These are phyloP conservation scores for Suillus brevipes DNA, from an alignment of 768 basidiomycete species.

Conservation along the genomic window DNA sequence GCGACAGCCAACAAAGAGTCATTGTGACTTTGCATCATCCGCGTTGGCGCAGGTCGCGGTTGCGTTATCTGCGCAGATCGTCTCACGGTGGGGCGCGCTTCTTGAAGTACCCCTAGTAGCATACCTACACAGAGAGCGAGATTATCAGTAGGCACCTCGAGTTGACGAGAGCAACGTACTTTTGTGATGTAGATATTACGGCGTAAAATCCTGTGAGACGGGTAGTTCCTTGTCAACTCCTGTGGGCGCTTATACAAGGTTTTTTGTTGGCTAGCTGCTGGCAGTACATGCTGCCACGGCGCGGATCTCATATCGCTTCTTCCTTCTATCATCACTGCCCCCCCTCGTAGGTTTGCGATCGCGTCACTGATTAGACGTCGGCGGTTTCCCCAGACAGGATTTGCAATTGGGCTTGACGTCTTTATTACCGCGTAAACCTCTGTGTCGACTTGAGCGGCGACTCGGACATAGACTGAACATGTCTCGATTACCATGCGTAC, in stretches of 20 bases:
- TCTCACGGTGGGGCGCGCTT: background rate
- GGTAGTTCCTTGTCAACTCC: background rate
- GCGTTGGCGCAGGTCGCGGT: background rate
- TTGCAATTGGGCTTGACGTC: background rate
- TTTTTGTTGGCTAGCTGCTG: background rate
- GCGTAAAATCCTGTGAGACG: too few species aligned
- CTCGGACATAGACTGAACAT: background rate
- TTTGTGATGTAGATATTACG: background rate
- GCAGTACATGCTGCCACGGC: background rate
- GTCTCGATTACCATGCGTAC: background rate
- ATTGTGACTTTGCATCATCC: conserved; percentile 21
- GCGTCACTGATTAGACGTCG: background rate
- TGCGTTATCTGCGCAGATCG: background rate
- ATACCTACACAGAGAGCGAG: background rate
- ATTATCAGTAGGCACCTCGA: background rate
- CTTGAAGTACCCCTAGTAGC: background rate
- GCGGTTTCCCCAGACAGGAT: background rate
- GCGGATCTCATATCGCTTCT: background rate
- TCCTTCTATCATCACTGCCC: background rate
- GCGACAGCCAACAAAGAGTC: conserved; percentile 31
- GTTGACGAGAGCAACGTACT: background rate
- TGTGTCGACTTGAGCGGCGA: too few species aligned
- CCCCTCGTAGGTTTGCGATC: background rate
- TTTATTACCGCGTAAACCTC: too few species aligned
- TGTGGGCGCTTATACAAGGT: background rate